Base-by-base conservation (phyloP, 345 rosid genomes). In the Garcia nutans region DNA sequence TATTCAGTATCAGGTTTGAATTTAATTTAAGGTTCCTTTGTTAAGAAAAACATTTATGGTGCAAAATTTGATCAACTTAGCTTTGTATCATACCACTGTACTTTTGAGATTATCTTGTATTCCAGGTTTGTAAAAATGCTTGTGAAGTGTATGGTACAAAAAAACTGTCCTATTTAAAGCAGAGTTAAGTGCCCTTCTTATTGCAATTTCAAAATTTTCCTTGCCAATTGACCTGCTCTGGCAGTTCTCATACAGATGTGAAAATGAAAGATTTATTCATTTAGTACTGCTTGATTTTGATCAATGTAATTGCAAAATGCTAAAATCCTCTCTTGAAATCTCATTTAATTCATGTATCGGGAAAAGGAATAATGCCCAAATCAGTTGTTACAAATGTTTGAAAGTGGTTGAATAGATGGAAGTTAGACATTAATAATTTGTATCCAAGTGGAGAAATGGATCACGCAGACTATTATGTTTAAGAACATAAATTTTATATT, bases 61-160 rank as follows among this genome's bases (percentile, higher is more conserved):
- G 19, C 57, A 66, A 42, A 24, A 57, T 67, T n/a, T 45, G 56
- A 56, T 75, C 62, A 77, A 70, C 10, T 8, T 70, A 45, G 58
- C 66, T 55, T 41, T 8, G 9, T 10, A 19, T 52, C 6, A 24
- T 56, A 19, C 57, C n/a, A n/a, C 47, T 57, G 28, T 17, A 7
- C 16, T n/a, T 24, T 17, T 64, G 15, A 23, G 42, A 56, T n/a
- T 24, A 33, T 26, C 22, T 24, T n/a, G 1, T 31, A 12, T 49
- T 79, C 66, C 15, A 24, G 28, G 56, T 37, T 47, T 28, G 20
- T 77, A 71, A 33, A 37, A 8, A 60, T 67, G 15, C 42, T n/a
- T 70, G 20, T 65, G 47, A 42, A 70, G 28, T 26, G 2, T 47
- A 19, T 24, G 16, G 28, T 61, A 28, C 66, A 44, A 23, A 45